Evolutionary conservation across 352 stramenopile genomes (phyloP).

Genomic region (Globisporangium echinulatum): DNA sequence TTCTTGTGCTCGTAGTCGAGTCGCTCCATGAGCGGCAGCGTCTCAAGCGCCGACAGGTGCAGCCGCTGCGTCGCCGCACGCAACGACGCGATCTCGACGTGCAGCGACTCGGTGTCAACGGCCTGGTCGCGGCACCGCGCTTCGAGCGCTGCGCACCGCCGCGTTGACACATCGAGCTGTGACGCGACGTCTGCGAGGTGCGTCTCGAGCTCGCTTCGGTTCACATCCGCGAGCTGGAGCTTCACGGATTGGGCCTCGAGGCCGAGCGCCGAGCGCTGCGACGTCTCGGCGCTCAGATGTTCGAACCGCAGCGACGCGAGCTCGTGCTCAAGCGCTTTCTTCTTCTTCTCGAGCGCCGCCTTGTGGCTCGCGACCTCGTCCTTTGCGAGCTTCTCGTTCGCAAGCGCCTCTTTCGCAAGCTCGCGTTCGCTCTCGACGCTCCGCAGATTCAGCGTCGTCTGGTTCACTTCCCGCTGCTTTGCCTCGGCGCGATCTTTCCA

Average conservation of each 20-base stretch:
- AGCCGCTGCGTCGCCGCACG: constrained; percentile 37
- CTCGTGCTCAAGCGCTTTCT: constrained; percentile 19
- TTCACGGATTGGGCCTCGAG: constrained; percentile 43
- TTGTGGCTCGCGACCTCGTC: constrained; percentile 10
- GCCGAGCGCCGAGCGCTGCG: constrained; percentile 4
- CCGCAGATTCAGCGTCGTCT: constrained; percentile 12
- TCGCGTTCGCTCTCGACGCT: constrained; percentile 29
- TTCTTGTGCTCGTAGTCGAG: constrained; percentile 78
- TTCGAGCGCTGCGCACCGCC: constrained; percentile 32
- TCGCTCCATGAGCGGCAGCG: constrained; percentile 36
- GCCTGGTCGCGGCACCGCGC: constrained; percentile 40
- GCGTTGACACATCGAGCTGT: constrained; percentile 38
- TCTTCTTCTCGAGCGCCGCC: constrained; percentile 18
- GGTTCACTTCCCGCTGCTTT: constrained; percentile 28
- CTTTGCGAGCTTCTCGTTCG: constrained; percentile 22
- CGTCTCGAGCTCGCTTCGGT: constrained; percentile 39
- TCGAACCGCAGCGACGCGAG: constrained; percentile 16
- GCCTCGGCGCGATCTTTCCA: constrained; percentile 28
- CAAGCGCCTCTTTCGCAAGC: constrained; percentile 14
- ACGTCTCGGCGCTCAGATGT: constrained; percentile 18
- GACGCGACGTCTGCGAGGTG: constrained; percentile 43
- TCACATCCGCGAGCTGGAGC: constrained; percentile 50
- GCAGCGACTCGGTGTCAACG: constrained; percentile 42
- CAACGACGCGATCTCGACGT: constrained; percentile 46
- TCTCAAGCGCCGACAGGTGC: constrained; percentile 47